phyloP scores from a whole-genome alignment of 2,329 filamentous ascomycete genomes.

The Neofusicoccum kwambonambiense region DNA sequence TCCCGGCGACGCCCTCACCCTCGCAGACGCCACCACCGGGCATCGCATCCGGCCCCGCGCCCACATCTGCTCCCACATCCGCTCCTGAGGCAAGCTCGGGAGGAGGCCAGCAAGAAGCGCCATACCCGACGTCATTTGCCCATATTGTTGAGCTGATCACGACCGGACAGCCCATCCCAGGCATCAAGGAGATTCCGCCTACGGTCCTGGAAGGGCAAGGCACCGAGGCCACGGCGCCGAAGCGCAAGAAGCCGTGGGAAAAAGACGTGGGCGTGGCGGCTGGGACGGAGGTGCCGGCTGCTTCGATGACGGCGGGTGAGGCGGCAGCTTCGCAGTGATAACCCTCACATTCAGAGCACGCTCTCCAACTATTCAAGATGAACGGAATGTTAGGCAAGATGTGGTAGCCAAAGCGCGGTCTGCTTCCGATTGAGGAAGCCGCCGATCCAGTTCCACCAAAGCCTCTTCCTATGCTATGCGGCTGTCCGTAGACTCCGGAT shows the following conservation, averaged over 20 bases:
- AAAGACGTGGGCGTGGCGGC: conserved; percentile 20
- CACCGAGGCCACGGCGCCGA: conserved; percentile 52
- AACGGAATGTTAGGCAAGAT: not conserved
- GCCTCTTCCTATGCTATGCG: not conserved
- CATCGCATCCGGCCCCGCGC: conserved; percentile 9
- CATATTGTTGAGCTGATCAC: conserved; percentile 84
- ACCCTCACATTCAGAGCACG: too few species aligned
- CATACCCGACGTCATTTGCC: conserved; percentile 79
- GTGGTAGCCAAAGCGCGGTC: not conserved
- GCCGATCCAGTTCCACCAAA: not conserved
- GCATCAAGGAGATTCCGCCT: conserved; percentile 82
- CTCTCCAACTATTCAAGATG: not conserved
- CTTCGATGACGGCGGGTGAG: not conserved
- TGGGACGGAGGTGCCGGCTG: not conserved
- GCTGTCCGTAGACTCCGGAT: not conserved
- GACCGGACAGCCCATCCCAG: conserved; percentile 77
- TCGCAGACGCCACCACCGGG: conserved; percentile 19
- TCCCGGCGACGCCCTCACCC: not conserved
- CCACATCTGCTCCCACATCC: conserved; percentile 17
- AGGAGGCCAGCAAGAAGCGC: conserved; percentile 44
- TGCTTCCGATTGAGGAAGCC: not conserved
- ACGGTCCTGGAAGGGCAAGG: conserved; percentile 72
- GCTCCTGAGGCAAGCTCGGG: not conserved
- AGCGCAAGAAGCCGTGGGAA: conserved; percentile 77
- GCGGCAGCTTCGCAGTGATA: not conserved